phyloP scores from a whole-genome alignment of 805 yeast genomes.

The Brettanomyces anomalus region DNA sequence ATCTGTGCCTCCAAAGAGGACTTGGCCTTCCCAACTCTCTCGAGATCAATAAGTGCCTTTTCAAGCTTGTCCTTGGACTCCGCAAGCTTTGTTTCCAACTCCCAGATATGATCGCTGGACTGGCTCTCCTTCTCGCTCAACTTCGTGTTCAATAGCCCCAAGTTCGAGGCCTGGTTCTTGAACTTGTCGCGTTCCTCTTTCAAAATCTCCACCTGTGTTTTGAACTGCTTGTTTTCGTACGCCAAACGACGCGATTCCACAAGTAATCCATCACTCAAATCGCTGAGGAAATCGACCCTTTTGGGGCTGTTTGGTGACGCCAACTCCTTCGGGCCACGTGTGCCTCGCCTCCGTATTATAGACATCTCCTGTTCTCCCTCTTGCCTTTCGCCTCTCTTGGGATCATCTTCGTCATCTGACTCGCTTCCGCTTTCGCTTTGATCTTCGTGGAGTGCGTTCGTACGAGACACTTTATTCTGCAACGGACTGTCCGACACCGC shows the following conservation, averaged over 20 bases:
- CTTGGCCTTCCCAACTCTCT: constrained; percentile 30
- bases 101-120: constrained; percentile 60
- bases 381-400: neutral
- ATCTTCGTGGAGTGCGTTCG: neutral
- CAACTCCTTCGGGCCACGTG: neutral
- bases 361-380: neutral
- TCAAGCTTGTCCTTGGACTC: constrained; percentile 33
- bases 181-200: constrained; percentile 33
- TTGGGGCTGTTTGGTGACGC: constrained; percentile 18
- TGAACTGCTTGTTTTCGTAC: constrained; percentile 48
- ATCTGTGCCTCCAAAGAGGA: constrained; percentile 14
- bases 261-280: constrained; percentile 61
- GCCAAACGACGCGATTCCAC: constrained; percentile 62
- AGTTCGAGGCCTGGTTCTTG: constrained; percentile 28
- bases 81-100: constrained; percentile 43
- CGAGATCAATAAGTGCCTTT: constrained; percentile 32
- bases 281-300: constrained; percentile 65
- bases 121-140: constrained; percentile 35
- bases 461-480: neutral
- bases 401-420: neutral
- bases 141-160: constrained; percentile 23
- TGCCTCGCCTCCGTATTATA: neutral
- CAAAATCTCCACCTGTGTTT: constrained; percentile 31
- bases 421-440: neutral
- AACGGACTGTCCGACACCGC: neutral